These are phyloP conservation scores for Gamarada debralockiae DNA, from an alignment of 495 filamentous ascomycete genomes.

Conservation along the genomic window DNA sequence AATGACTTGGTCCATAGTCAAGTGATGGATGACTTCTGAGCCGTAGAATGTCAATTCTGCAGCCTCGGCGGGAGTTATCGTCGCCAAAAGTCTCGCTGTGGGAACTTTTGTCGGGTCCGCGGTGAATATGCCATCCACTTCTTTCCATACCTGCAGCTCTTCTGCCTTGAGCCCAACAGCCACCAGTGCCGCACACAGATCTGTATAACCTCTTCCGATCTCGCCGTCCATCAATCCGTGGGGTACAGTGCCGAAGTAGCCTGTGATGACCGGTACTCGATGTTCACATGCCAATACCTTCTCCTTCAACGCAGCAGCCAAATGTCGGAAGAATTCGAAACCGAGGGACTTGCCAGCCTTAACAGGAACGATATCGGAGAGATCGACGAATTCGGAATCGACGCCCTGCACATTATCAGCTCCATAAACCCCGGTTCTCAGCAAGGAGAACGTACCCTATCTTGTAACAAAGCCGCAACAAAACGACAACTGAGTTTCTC, in stretches of 20 bases:
- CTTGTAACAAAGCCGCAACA: constrained; percentile 76
- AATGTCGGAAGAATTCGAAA: constrained; percentile 73
- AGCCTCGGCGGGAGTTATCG: constrained; percentile 83
- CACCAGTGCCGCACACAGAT: constrained; percentile 79
- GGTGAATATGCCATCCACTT: constrained; percentile 89
- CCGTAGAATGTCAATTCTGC: constrained; percentile 92
- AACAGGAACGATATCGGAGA: constrained; percentile 69
- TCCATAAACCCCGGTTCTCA: background rate
- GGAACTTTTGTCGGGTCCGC: constrained; percentile 86
- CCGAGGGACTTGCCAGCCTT: constrained; percentile 59
- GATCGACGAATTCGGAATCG: constrained; percentile 80
- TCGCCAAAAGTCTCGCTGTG: constrained; percentile 68
- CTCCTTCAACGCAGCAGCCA: constrained; percentile 59
- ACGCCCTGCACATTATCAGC: constrained; percentile 46
- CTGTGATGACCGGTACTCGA: constrained; percentile 73
- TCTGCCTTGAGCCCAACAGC: constrained; percentile 73
- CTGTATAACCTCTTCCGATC: constrained; percentile 84
- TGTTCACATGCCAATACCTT: constrained; percentile 67
- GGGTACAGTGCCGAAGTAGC: constrained; percentile 85
- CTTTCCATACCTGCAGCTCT: constrained; percentile 91
- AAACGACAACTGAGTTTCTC: constrained; percentile 91
- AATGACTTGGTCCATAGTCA: constrained; percentile 98
- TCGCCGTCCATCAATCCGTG: constrained; percentile 71
- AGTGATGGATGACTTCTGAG: constrained; percentile 93
- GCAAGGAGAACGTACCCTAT: constrained; percentile 38